Evolutionary conservation across 768 basidiomycete genomes (phyloP).

Genomic region (Tylopilus balloui): DNA sequence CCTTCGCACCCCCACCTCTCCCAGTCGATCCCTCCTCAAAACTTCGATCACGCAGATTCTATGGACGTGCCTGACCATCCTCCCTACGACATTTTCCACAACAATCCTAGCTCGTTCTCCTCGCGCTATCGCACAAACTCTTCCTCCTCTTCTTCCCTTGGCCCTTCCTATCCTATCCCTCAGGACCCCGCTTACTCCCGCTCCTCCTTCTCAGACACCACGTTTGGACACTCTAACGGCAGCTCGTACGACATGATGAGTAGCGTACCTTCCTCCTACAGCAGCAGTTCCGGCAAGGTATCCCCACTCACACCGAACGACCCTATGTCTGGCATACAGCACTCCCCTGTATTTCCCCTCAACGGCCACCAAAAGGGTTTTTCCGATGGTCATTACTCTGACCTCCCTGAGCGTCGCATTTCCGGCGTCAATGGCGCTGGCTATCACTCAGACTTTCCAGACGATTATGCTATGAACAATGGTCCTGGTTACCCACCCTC

Average conservation of each 20-base stretch:
- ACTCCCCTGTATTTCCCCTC: slow-evolving; percentile 48
- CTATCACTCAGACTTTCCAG: slow-evolving; percentile 58
- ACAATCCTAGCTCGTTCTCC: slow-evolving; percentile 42
- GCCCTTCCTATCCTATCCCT: slow-evolving; percentile 49
- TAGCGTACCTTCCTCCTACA: slow-evolving; percentile 58
- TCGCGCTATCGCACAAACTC: slow-evolving; percentile 69
- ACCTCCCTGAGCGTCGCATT: slow-evolving; percentile 57
- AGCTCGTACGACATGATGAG: slow-evolving; percentile 64
- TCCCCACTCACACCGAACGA: slow-evolving; percentile 73
- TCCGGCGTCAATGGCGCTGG: slow-evolving; percentile 40
- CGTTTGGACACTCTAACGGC: slow-evolving; percentile 49
- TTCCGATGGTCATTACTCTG: slow-evolving; percentile 50
- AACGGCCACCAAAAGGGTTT: slow-evolving; percentile 50
- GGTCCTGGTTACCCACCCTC: slow-evolving; percentile 47
- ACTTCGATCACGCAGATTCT: slow-evolving; percentile 49
- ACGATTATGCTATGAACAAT: slow-evolving; percentile 54
- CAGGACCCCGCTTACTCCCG: slow-evolving; percentile 58
- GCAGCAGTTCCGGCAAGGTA: slow-evolving; percentile 60
- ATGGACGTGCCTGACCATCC: slow-evolving; percentile 56
- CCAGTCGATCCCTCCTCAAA: slow-evolving; percentile 35
- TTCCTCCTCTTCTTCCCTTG: slow-evolving; percentile 66
- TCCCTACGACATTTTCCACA: slow-evolving; percentile 62
- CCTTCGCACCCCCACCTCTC: slow-evolving; percentile 35
- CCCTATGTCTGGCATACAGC: slow-evolving; percentile 53
- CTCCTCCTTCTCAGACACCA: slow-evolving; percentile 54